A percentile compares a stretch with the other conserved stretches of the same genome.
phyloP scores from a whole-genome alignment of 2,329 filamentous ascomycete species.

The Paecilomyces fulvus region DNA sequence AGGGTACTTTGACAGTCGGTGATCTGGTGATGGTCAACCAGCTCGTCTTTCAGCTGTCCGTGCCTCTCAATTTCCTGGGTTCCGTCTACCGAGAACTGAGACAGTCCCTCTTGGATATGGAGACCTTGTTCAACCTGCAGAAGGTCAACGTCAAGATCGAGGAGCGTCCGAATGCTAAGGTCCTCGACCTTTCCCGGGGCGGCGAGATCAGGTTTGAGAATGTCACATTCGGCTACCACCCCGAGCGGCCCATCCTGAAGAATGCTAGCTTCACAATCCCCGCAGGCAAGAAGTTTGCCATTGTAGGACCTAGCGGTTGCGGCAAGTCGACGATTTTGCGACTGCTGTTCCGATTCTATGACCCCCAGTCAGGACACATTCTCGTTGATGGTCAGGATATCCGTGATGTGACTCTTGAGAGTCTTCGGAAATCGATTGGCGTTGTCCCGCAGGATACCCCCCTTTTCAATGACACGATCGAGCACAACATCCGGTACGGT shows the following conservation, averaged over 20 bases:
- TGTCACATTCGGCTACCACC: conserved; percentile 86
- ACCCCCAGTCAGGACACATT: conserved; percentile 76
- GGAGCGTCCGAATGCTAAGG: conserved; percentile 65
- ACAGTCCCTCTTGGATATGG: conserved; percentile 95
- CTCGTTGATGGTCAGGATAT: conserved; percentile 91
- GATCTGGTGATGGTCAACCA: conserved; percentile 99
- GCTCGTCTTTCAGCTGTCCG: conserved; percentile 93
- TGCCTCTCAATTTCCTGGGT: conserved; percentile 95
- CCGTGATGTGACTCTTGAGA: conserved; percentile 71
- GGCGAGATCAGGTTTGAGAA: conserved; percentile 93
- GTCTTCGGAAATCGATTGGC: conserved; percentile 74
- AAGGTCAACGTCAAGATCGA: conserved; percentile 87
- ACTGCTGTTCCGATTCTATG: conserved; percentile 89
- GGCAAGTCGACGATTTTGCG: conserved; percentile 91
- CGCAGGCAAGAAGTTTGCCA: conserved; percentile 88
- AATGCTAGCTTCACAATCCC: conserved; percentile 84
- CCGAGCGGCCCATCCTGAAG: conserved; percentile 76
- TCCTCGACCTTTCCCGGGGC: conserved; percentile 62
- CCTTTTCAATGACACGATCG: conserved; percentile 92
- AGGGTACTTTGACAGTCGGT: conserved; percentile 75
- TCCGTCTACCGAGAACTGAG: conserved; percentile 93
- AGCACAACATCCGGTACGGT: conserved; percentile 92
- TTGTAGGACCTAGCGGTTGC: conserved; percentile 91
- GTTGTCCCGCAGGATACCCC: conserved; percentile 97
- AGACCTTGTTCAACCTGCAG: conserved; percentile 93